These are phyloP conservation scores for Hypholoma fasciculare DNA, from an alignment of 768 basidiomycete species.

Conservation along the genomic window DNA sequence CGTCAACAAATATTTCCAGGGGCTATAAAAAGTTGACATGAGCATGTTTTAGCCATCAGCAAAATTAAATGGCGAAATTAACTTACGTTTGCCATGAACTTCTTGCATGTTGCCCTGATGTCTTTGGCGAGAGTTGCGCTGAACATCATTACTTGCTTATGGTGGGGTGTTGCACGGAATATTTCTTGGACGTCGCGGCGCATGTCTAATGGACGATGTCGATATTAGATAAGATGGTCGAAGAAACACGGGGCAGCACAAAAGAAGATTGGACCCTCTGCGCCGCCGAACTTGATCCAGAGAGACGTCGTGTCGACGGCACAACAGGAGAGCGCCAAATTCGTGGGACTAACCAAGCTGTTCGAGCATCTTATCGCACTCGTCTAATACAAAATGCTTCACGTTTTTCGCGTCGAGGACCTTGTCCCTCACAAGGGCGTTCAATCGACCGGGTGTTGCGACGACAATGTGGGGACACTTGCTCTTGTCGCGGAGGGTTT, in stretches of 20 bases:
- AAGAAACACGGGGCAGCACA: constrained; percentile 33
- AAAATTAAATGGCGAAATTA: background rate
- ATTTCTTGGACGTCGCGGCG: constrained; percentile 99
- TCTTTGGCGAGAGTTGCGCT: constrained; percentile 98
- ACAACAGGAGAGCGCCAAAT: constrained; percentile 50
- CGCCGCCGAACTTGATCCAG: constrained; percentile 16
- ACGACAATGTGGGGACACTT: constrained; percentile 99
- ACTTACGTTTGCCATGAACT: constrained; percentile 98
- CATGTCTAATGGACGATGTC: constrained; percentile 92
- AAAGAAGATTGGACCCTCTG: constrained; percentile 20
- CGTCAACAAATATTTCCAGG: constrained; percentile 98
- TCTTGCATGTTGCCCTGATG: constrained; percentile 96
- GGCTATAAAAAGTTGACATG: constrained; percentile 53
- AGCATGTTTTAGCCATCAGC: background rate
- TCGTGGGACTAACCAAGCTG: constrained; percentile 99
- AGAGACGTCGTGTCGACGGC: constrained; percentile 11
- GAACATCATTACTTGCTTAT: constrained; percentile 99
- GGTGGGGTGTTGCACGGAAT: constrained; percentile 97
- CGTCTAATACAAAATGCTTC: constrained; percentile 99
- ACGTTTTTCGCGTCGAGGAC: constrained; percentile 92
- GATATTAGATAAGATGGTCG: constrained; percentile 65
- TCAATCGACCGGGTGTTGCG: constrained; percentile 95
- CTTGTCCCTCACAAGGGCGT: constrained; percentile 95
- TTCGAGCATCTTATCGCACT: constrained; percentile 99
- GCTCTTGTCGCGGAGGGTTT: constrained; percentile 90